Conservation (phyloP, 768 basidiomycete species). For the Clitopilus passeckerianus region DNA sequence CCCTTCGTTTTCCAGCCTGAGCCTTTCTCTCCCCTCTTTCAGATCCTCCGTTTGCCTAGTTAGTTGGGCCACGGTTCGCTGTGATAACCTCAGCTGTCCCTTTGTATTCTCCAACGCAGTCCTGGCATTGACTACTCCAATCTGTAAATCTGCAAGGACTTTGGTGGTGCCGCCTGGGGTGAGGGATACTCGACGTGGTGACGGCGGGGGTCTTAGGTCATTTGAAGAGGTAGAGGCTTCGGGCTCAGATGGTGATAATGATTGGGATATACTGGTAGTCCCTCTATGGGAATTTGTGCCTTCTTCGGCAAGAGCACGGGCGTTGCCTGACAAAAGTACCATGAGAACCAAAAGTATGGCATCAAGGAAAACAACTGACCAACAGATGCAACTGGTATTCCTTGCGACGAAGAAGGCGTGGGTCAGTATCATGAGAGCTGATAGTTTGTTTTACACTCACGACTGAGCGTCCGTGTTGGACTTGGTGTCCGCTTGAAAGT, state of each 20-base stretch:
- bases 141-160: slow-evolving; percentile 83
- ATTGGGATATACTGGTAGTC: slow-evolving; percentile 16
- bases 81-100: slow-evolving; percentile 72
- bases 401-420: slow-evolving; percentile 25
- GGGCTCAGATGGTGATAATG: slow-evolving; percentile 30
- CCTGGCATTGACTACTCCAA: slow-evolving; percentile 73
- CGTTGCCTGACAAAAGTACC: slow-evolving; percentile 57
- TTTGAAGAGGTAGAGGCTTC: slow-evolving; percentile 26
- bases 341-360: slow-evolving; percentile 8
- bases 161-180: slow-evolving; percentile 81
- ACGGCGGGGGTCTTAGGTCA: slow-evolving; percentile 44
- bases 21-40: slow-evolving; percentile 80
- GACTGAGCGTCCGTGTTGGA: slow-evolving; percentile 75
- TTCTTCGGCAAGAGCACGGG: slow-evolving; percentile 78
- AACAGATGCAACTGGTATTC: slow-evolving; percentile 74
- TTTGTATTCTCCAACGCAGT: slow-evolving; percentile 86
- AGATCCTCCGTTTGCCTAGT: slow-evolving; percentile 85
- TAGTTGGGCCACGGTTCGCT: slow-evolving; percentile 78
- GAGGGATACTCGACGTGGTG: slow-evolving; percentile 55
- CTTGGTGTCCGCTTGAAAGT: slow-evolving; percentile 54
- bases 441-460: slow-evolving; percentile 40
- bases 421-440: slow-evolving; percentile 14
- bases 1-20: slow-evolving; percentile 82
- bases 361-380: slow-evolving; percentile 41
- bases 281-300: slow-evolving; percentile 36